Evolutionary conservation across 192 early-diverging fungal species (phyloP).

Genomic region (Pilobolus umbonatus): DNA sequence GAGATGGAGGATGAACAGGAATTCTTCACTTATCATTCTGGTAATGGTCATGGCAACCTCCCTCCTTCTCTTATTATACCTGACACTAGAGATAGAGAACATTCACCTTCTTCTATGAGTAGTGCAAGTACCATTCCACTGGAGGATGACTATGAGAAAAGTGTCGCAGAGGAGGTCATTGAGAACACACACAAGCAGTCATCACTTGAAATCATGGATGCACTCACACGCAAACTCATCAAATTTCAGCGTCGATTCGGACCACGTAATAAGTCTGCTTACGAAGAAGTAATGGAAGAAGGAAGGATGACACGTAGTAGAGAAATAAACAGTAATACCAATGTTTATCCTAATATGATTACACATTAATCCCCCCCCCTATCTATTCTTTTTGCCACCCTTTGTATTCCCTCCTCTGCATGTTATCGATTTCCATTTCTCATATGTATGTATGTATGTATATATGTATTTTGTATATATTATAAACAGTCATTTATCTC

Average conservation of each 20-base stretch:
- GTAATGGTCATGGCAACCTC: not conserved
- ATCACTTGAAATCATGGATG: constrained; percentile 49
- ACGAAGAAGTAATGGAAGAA: constrained; percentile 1
- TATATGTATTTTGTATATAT: not conserved
- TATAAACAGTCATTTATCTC: not conserved
- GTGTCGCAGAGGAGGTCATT: constrained; percentile 8
- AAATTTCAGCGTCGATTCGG: constrained; percentile 48
- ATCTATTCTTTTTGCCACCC: not conserved
- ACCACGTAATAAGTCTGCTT: not conserved
- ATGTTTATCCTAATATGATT: constrained; percentile 5
- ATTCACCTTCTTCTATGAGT: constrained; percentile 20
- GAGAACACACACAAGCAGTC: constrained; percentile 10
- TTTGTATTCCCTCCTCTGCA: not conserved
- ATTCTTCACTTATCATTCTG: no score
- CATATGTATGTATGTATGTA: no score
- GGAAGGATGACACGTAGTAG: constrained; percentile 13
- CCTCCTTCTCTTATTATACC: constrained; percentile 17
- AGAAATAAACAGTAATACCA: constrained; percentile 4
- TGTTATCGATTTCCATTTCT: not conserved
- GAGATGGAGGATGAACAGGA: no score
- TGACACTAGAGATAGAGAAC: not conserved
- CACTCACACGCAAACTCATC: constrained; percentile 46
- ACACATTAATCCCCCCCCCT: constrained; percentile 2
- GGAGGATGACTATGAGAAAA: not conserved
- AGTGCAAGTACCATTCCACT: constrained; percentile 32